These are phyloP conservation scores for Apophysomyces variabilis DNA, from an alignment of 371 early-diverging fungal species.

Conservation along the genomic window DNA sequence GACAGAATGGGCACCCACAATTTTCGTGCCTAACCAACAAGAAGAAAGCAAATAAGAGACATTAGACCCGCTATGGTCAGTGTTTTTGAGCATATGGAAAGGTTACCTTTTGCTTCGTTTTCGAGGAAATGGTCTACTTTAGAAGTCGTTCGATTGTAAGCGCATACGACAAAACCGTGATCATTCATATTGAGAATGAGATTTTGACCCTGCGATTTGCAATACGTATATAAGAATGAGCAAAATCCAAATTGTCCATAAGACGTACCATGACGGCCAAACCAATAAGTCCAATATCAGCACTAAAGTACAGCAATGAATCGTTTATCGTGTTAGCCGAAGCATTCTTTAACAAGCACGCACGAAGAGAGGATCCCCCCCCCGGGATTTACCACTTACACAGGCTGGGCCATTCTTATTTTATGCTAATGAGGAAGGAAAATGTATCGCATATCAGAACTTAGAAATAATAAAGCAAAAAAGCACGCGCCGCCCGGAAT, in stretches of 20 bases:
- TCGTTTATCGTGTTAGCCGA: too few species aligned
- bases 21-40: slow-evolving; percentile 70
- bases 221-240: neutral
- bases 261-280: slow-evolving; percentile 97
- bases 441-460: neutral
- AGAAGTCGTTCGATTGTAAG: slow-evolving; percentile 95
- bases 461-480: slow-evolving; percentile 9
- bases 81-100: neutral
- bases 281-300: slow-evolving; percentile 99
- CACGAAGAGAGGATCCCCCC: neutral
- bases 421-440: neutral
- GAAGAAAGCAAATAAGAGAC: too few species aligned
- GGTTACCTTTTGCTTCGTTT: slow-evolving; percentile 93
- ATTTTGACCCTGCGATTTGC: slow-evolving; percentile 94
- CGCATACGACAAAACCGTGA: slow-evolving; percentile 92
- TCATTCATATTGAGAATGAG: slow-evolving; percentile 98
- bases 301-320: slow-evolving; percentile 54
- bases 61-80: neutral
- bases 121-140: slow-evolving; percentile 96
- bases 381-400: slow-evolving; percentile 18
- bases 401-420: slow-evolving; percentile 18
- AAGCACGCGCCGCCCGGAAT: neutral
- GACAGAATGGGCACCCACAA: slow-evolving; percentile 93
- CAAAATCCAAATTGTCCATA: neutral
- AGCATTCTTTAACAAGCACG: neutral